phyloP scores from a whole-genome alignment of 2,329 filamentous ascomycete species.

The Ceratocystis variospora region DNA sequence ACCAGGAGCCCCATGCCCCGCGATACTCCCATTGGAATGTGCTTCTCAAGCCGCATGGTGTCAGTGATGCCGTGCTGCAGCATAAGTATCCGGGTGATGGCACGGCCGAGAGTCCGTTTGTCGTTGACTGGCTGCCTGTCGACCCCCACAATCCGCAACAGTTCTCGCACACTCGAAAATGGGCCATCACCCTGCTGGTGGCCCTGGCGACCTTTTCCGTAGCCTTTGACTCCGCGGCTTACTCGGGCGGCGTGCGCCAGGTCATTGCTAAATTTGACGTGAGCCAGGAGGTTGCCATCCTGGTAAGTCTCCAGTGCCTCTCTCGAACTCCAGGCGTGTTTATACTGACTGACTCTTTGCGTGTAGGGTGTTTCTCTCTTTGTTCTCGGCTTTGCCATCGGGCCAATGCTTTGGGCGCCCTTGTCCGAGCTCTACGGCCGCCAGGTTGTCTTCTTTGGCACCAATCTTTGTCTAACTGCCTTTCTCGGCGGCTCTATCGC shows the following conservation, averaged over 20 bases:
- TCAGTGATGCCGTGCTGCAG: constrained; percentile 43
- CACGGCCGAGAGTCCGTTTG: constrained; percentile 51
- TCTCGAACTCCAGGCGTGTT: background rate
- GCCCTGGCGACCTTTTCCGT: constrained; percentile 55
- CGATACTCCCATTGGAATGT: constrained; percentile 36
- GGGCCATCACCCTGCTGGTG: constrained; percentile 45
- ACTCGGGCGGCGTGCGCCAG: constrained; percentile 42
- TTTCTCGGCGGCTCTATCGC: constrained; percentile 50
- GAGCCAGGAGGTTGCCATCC: constrained; percentile 38
- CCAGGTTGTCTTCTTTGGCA: constrained; percentile 45
- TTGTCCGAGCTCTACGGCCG: constrained; percentile 50
- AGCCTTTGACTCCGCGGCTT: constrained; percentile 56
- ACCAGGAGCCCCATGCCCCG: constrained; percentile 25
- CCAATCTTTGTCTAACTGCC: constrained; percentile 42
- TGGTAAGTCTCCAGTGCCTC: constrained; percentile 24
- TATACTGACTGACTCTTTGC: background rate
- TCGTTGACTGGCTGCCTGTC: constrained; percentile 52
- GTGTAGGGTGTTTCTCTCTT: constrained; percentile 45
- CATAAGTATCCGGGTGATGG: constrained; percentile 46
- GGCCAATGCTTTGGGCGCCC: constrained; percentile 52
- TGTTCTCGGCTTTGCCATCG: constrained; percentile 47
- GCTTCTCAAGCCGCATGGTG: constrained; percentile 42
- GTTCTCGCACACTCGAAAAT: constrained; percentile 45
- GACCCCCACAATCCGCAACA: constrained; percentile 55
- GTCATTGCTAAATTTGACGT: constrained; percentile 43